Evolutionary conservation across 2,329 filamentous ascomycete genomes (phyloP).

Genomic region (Ophiostoma tasmaniense): DNA sequence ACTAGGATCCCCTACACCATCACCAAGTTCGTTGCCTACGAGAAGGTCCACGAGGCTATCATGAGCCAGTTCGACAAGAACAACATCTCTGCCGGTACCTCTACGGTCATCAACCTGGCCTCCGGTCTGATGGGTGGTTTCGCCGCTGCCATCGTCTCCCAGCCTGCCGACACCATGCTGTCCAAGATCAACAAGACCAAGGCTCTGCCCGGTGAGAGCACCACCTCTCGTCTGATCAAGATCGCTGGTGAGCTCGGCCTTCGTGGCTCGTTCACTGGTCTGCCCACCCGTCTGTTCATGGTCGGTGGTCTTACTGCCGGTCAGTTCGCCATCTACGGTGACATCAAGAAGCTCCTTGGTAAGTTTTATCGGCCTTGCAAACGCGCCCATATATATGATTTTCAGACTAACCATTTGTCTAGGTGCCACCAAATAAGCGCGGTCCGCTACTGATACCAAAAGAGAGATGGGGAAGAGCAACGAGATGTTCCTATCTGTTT

Average conservation of each 20-base stretch:
- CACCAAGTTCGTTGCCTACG: constrained; percentile 82
- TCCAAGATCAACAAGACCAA: constrained; percentile 86
- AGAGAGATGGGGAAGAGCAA: not conserved
- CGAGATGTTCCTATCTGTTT: not conserved
- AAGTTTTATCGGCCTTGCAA: too few relatives aligned
- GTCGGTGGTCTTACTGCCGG: constrained; percentile 60
- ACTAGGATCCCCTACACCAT: constrained; percentile 67
- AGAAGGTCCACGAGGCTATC: constrained; percentile 65
- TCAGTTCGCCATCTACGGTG: constrained; percentile 76
- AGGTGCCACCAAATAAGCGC: not conserved
- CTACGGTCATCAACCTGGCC: constrained; percentile 61
- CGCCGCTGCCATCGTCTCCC: constrained; percentile 70
- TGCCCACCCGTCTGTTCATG: constrained; percentile 52
- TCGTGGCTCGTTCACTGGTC: constrained; percentile 63
- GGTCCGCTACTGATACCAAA: not conserved
- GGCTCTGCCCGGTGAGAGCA: constrained; percentile 70
- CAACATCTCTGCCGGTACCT: constrained; percentile 50
- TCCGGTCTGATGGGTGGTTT: constrained; percentile 51
- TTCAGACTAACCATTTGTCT: not conserved
- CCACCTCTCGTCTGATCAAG: constrained; percentile 66
- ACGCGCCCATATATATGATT: not conserved
- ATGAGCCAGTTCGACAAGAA: constrained; percentile 59
- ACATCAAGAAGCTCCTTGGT: not conserved
- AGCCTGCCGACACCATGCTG: constrained; percentile 80
- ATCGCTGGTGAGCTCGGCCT: constrained; percentile 71